These are phyloP conservation scores for Paramecium pentaurelia DNA, from an alignment of 73 alveolate species.

Conservation along the genomic window DNA sequence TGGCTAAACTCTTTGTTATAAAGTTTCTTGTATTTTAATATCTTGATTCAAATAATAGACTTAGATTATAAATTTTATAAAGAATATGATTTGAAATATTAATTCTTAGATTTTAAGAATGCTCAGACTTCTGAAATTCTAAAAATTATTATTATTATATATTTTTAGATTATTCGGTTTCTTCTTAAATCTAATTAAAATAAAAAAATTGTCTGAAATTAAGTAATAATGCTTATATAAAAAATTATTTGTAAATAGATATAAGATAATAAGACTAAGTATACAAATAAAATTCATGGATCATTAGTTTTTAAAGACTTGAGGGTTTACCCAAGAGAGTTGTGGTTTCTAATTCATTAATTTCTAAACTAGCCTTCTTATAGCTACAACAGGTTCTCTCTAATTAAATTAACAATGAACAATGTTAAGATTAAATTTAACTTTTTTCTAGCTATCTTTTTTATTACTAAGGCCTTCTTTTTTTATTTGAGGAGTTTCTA, in stretches of 20 bases:
- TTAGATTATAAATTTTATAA: too few relatives aligned
- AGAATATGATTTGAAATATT: background rate
- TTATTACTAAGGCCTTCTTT: background rate
- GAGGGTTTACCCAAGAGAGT: constrained; percentile 17
- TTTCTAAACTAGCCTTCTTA: background rate
- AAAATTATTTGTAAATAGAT: background rate
- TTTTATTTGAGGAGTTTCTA: background rate
- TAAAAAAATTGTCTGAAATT: background rate
- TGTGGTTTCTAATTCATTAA: background rate
- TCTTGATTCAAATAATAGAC: background rate
- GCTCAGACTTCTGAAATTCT: background rate
- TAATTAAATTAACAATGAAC: background rate
- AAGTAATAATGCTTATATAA: background rate
- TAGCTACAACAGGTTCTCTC: background rate
- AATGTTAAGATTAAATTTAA: background rate
- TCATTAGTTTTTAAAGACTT: background rate
- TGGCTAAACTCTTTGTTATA: background rate
- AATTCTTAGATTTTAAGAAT: background rate
- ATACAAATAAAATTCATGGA: background rate
- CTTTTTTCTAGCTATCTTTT: background rate
- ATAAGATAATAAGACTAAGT: background rate
- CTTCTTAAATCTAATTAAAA: background rate
- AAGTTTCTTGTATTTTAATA: too few relatives aligned
- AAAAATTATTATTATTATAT: background rate
- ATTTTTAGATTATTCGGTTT: background rate